Evolutionary conservation across 371 early-diverging fungal genomes (phyloP).

Genomic region (Rhizopus stolonifer): DNA sequence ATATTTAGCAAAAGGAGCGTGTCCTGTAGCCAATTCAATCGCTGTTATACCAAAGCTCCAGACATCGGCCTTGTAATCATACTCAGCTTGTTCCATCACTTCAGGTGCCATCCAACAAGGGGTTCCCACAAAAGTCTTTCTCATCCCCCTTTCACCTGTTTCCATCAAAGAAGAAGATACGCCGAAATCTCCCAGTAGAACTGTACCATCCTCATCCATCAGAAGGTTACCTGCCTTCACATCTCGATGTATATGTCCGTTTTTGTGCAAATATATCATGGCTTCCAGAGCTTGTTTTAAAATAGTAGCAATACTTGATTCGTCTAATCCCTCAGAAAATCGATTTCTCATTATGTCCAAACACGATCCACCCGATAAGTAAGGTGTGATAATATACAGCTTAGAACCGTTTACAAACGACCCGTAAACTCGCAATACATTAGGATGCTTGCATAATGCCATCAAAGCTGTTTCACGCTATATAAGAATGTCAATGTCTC

Average conservation of each 20-base stretch:
- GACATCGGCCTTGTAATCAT: conserved; percentile 90
- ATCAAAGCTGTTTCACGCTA: conserved; percentile 87
- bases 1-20: conserved; percentile 90
- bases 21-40: conserved; percentile 87
- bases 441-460: conserved; percentile 83
- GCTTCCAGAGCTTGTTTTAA: conserved; percentile 86
- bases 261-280: conserved; percentile 83
- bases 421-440: conserved; percentile 80
- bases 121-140: conserved; percentile 92
- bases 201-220: conserved; percentile 81
- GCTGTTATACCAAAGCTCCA: conserved; percentile 94
- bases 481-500: neutral
- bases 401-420: conserved; percentile 82
- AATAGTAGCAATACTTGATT: conserved; percentile 78
- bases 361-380: conserved; percentile 78
- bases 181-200: conserved; percentile 89
- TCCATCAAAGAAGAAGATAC: conserved; percentile 81
- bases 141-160: conserved; percentile 68
- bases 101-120: conserved; percentile 94
- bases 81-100: conserved; percentile 76
- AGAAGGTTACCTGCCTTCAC: conserved; percentile 90
- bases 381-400: conserved; percentile 84
- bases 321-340: conserved; percentile 84
- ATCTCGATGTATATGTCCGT: conserved; percentile 91
- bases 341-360: conserved; percentile 87